Percentiles rank a stretch among this genome's conserved stretches.
Conservation (phyloP, 2,329 filamentous ascomycete species). For the Ascochyta rabiei region DNA sequence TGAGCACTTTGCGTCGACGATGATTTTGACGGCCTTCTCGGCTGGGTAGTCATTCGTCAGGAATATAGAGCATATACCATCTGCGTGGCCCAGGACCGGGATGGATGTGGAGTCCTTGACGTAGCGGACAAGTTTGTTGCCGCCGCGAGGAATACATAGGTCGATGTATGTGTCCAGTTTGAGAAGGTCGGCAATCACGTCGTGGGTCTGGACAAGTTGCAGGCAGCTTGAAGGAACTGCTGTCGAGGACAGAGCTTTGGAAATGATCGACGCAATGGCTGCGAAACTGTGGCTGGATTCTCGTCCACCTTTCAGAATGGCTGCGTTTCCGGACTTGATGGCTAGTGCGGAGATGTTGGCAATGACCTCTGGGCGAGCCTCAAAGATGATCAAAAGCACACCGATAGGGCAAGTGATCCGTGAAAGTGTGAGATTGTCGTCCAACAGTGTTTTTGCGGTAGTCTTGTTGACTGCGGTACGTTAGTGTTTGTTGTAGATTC, state of each 20-base stretch:
- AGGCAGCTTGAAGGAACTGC: constrained; percentile 84
- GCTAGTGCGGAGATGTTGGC: constrained; percentile 96
- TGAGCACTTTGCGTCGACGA: constrained; percentile 90
- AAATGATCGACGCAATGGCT: constrained; percentile 86
- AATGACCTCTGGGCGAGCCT: constrained; percentile 96
- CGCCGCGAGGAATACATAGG: constrained; percentile 90
- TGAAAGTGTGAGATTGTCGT: constrained; percentile 84
- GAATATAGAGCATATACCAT: constrained; percentile 89
- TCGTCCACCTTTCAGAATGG: constrained; percentile 95
- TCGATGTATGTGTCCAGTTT: constrained; percentile 87
- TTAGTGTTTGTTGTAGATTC: constrained; percentile 9
- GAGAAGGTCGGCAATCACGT: constrained; percentile 87
- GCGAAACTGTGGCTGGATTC: constrained; percentile 96
- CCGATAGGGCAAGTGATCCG: constrained; percentile 93
- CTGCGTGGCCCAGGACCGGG: constrained; percentile 93
- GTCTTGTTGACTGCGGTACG: constrained; percentile 74
- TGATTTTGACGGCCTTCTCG: constrained; percentile 72
- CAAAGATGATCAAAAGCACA: constrained; percentile 97
- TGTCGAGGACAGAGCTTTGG: constrained; percentile 72
- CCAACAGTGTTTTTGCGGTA: constrained; percentile 81
- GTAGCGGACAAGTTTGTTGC: constrained; percentile 86
- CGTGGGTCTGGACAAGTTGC: constrained; percentile 91
- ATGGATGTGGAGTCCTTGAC: constrained; percentile 93
- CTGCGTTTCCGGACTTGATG: constrained; percentile 96
- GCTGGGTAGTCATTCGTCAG: constrained; percentile 78